phyloP scores from a whole-genome alignment of 2,329 filamentous ascomycete genomes.

The Lecanoromycetidae sp. region DNA sequence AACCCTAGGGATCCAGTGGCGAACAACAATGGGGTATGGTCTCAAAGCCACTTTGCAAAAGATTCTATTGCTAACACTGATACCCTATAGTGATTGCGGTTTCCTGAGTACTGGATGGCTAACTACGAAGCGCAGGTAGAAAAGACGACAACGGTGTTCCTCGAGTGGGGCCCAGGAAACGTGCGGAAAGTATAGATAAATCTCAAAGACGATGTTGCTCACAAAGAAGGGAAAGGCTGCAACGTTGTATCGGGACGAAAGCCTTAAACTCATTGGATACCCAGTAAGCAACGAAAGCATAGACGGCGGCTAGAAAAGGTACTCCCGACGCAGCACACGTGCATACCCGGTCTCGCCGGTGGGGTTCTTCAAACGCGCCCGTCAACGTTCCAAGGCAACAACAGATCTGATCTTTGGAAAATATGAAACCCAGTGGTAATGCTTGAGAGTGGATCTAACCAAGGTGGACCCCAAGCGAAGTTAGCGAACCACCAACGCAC shows the following conservation, averaged over 20 bases:
- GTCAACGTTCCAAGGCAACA: background rate
- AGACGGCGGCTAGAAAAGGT: background rate
- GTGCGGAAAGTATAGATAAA: too few species aligned
- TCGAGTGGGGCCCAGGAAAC: too few species aligned
- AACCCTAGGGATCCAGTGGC: conserved; percentile 76
- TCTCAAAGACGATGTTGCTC: too few species aligned
- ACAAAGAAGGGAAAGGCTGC: too few species aligned
- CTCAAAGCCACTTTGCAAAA: too few species aligned
- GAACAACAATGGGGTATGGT: conserved; percentile 83
- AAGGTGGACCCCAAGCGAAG: conserved; percentile 1
- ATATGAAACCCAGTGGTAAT: background rate
- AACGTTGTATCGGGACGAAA: background rate
- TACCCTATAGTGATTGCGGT: conserved; percentile 69
- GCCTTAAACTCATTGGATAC: too few species aligned
- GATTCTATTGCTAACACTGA: too few species aligned
- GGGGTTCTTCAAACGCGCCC: background rate
- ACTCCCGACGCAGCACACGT: too few species aligned
- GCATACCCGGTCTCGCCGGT: too few species aligned
- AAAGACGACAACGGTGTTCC: conserved; percentile 20
- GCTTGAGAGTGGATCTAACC: background rate
- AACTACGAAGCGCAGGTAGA: conserved; percentile 35
- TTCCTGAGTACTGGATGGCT: conserved; percentile 79
- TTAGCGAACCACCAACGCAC: background rate
- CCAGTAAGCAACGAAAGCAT: background rate
- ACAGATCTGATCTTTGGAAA: background rate